Evolutionary conservation across 2,329 filamentous ascomycete species (phyloP), one percentile per base, ranked within the genome.

Genomic region (Talaromyces sp.): DNA sequence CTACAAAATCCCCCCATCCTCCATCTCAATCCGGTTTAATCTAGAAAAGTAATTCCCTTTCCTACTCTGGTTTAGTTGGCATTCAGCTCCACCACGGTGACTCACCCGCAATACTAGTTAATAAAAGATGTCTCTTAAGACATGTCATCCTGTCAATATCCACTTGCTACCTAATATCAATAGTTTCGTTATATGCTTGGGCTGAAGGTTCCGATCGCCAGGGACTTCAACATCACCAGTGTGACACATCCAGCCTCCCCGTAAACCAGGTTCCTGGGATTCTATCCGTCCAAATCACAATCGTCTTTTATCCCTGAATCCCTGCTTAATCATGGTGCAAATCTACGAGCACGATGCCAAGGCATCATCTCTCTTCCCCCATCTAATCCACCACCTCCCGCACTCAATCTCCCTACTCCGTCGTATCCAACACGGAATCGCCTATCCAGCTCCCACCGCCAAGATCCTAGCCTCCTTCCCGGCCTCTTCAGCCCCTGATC

Each of bases 371-470:
- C 56, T 65, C 49, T 40, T 73, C 3, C 58, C 70, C 8, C 50
- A 57, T 36, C 68, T 77, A 3, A 55, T 62, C n/a, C 27, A 61
- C 4, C 65, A 73, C 37, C 60, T 77, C 7, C 75, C 75, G 1
- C 64, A 70, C 49, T 72, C 73, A 2, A 59, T 72, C 3, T 66
- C 72, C 1, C 50, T 76, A 1, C 54, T 72, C 17, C 68, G 74
- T 8, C 66, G 74, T 30, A 69, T 77, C 49, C 74, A 77, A 54
- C 70, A 74, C 52, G 62, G 68, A 30, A 24, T 66, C 44, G 54
- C 62, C 2, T 65, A 70, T 55, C 66, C 67, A 6, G 68, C 66
- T 3, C 17, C 60, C 30, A 73, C 70, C 5, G 70, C 71, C 17
- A 56, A 61, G 33, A 64, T 70, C 51, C 57, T 75, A 7, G 65